Base-by-base conservation (phyloP, 352 stramenopile species). In the Pythium volutum region DNA sequence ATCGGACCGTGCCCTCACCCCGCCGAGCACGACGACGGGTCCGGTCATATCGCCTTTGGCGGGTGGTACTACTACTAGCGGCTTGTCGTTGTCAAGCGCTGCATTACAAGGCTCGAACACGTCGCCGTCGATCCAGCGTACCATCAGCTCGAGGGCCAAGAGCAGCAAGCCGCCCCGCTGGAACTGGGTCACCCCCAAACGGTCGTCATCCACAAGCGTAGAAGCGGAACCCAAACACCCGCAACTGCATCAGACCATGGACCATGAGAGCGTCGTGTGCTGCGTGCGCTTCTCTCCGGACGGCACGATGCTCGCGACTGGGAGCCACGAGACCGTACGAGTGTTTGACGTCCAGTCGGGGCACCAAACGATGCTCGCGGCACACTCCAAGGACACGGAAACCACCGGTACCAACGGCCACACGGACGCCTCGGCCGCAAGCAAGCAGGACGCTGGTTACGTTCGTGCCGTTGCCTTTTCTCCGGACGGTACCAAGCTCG, bases 191-290 rank as follows among this genome's bases (percentile, higher is more conserved):
- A 93, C 93, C 68, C 84, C 75, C 48, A 89, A 82, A 57, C 71
- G 71, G 3, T 84, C 76, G 49, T 75, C 76, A 38, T 90, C 14
- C 14, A 11, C 31, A 36, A 36, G 85, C 54, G 72, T 82, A 27
- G 85, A 94, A 38, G 84, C 78, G 47, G 85, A 94, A 59, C 79
- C 83, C 20, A 83, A 83, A 0, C 77, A 73, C 5, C 81, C 84
- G 4, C 83, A 94, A 66, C 88, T 94, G 76, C 80, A 91, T 49
- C 83, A 93, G 59, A 89, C 83, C 23, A 89, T 94, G 79, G 83
- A 94, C 67, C 85, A 94, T 66, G 81, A 94, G 57, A 94, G 85
- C 66, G 85, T 94, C 6, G 85, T 94, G 15, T 94, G 85, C 70
- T 91, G 84, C 60, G 85, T 94, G 14, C 83, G 85, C 9, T 91